Evolutionary conservation across 345 rosid species (phyloP).

Genomic region (Brassica rapa): DNA sequence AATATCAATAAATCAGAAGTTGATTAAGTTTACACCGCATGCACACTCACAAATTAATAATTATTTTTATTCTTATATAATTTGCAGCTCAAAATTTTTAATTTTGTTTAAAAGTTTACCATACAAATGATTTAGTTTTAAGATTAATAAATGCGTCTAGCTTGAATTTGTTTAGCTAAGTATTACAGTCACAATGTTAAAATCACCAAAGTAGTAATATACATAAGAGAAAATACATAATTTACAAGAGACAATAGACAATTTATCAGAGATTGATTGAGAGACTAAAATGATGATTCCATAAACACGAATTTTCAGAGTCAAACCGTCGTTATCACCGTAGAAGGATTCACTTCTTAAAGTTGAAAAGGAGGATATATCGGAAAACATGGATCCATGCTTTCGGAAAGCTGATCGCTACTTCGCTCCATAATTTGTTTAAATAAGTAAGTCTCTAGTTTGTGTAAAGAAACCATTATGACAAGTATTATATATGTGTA

Average conservation of each 20-base stretch:
- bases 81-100: not conserved
- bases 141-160: not conserved
- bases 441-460: conserved; percentile 17
- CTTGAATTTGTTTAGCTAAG: not conserved
- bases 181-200: not conserved
- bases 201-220: not conserved
- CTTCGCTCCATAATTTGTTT: conserved; percentile 19
- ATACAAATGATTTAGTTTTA: not conserved
- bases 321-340: conserved; percentile 29
- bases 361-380: conserved; percentile 25
- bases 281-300: conserved; percentile 18
- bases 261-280: not conserved
- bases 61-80: not conserved
- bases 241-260: not conserved
- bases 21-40: not conserved
- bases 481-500: not conserved
- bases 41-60: not conserved
- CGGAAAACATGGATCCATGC: conserved; percentile 44
- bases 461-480: conserved; percentile 5
- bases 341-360: conserved; percentile 30
- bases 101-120: not conserved
- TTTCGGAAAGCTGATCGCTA: conserved; percentile 38
- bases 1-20: not conserved
- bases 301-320: conserved; percentile 33
- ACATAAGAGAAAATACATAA: not conserved